Percentiles rank a stretch among this genome's conserved stretches.
Conservation (phyloP, 2,329 filamentous ascomycete genomes). For the Corinectria fuckeliana region DNA sequence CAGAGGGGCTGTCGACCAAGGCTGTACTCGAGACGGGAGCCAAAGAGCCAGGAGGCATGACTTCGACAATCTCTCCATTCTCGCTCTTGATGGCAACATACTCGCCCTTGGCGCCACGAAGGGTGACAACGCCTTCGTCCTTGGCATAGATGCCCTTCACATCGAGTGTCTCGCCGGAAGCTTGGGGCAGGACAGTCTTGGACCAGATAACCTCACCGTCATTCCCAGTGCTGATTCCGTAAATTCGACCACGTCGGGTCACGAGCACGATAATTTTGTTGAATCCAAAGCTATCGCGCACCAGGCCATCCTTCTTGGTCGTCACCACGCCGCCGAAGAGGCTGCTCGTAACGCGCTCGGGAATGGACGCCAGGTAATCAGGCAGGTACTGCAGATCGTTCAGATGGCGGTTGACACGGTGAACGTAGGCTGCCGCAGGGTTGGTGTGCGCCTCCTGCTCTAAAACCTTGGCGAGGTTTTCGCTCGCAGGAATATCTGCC, state of each 20-base stretch:
- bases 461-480: conserved; percentile 79
- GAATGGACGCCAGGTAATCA: conserved; percentile 72
- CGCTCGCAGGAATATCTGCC: conserved; percentile 76
- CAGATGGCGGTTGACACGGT: conserved; percentile 83
- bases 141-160: conserved; percentile 72
- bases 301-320: conserved; percentile 54
- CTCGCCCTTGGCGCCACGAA: conserved; percentile 68
- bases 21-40: conserved; percentile 50
- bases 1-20: conserved; percentile 58
- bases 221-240: conserved; percentile 79
- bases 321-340: conserved; percentile 63
- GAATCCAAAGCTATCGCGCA: conserved; percentile 82
- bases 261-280: conserved; percentile 84
- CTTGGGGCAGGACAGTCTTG: conserved; percentile 65
- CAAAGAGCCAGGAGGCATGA: conserved; percentile 44
- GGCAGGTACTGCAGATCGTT: conserved; percentile 80
- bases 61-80: conserved; percentile 59
- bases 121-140: conserved; percentile 62
- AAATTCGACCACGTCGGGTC: conserved; percentile 78
- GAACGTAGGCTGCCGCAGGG: conserved; percentile 80
- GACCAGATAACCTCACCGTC: conserved; percentile 81
- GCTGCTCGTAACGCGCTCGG: conserved; percentile 70
- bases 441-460: conserved; percentile 88
- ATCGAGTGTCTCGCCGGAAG: conserved; percentile 64
- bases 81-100: conserved; percentile 62